phyloP scores from a whole-genome alignment of 1,284 basidiomycete species.

The Irpex sp. region DNA sequence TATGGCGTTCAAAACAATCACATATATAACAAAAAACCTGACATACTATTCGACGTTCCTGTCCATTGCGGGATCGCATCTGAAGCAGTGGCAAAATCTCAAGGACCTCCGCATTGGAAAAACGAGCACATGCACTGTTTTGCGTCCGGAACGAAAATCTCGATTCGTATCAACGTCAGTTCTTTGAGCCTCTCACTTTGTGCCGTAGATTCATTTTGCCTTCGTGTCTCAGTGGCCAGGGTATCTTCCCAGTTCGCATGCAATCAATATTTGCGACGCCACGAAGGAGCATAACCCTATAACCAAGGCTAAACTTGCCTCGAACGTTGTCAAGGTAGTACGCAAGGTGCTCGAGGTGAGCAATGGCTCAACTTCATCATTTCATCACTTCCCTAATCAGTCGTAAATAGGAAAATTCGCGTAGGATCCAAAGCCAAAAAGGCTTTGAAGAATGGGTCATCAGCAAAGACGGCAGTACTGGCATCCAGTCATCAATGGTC shows the following conservation, averaged over 20 bases:
- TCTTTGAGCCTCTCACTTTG: no score
- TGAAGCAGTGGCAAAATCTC: no score
- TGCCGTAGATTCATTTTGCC: no score
- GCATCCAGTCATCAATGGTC: conserved; percentile 1
- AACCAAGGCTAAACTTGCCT: neutral
- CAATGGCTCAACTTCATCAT: neutral
- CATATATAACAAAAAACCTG: no score
- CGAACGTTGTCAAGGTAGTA: neutral
- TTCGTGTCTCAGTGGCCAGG: conserved; percentile 2
- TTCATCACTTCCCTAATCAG: neutral
- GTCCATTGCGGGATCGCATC: no score
- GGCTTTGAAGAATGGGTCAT: neutral
- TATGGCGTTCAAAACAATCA: no score
- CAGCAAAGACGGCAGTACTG: neutral
- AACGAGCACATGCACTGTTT: no score
- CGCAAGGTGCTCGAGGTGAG: neutral
- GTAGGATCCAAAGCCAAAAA: neutral
- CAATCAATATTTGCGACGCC: conserved; percentile 2
- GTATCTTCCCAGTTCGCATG: neutral
- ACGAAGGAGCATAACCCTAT: neutral
- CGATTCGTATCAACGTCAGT: neutral
- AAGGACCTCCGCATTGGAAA: no score
- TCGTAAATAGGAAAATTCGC: no score
- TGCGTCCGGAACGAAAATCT: neutral
- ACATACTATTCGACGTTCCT: no score